These are phyloP conservation scores for Nakaseomyces nivariensis DNA, from an alignment of 1,139 yeast species.

Conservation along the genomic window DNA sequence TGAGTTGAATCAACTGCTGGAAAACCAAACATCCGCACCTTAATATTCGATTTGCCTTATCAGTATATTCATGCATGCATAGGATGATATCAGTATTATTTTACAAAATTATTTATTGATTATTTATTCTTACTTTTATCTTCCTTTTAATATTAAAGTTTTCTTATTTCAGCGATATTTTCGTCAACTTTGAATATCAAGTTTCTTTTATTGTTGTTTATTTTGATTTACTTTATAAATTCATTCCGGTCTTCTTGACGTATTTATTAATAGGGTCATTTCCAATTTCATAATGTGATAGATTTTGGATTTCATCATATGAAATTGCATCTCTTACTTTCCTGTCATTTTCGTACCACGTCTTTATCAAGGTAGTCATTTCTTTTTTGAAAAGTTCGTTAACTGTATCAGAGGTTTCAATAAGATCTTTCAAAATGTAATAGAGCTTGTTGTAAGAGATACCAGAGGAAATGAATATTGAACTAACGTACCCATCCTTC, in stretches of 20 bases:
- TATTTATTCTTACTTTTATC: not conserved
- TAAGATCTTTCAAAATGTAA: constrained; percentile 53
- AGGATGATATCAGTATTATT: not conserved
- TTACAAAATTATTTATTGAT: not conserved
- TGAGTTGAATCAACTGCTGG: constrained; percentile 10
- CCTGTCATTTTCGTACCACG: constrained; percentile 58
- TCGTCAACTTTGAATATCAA: no score
- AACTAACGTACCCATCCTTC: constrained; percentile 47
- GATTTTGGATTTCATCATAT: constrained; percentile 21
- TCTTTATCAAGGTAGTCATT: constrained; percentile 51
- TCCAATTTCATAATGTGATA: constrained; percentile 23
- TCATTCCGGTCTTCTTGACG: constrained; percentile 23
- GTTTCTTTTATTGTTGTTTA: no score
- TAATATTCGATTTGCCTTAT: no score
- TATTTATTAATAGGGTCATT: constrained; percentile 29
- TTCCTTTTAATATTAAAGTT: not conserved
- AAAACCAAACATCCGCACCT: not conserved
- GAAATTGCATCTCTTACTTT: constrained; percentile 47
- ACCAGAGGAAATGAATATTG: constrained; percentile 70
- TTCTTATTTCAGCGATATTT: not conserved
- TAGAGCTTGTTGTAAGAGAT: constrained; percentile 62
- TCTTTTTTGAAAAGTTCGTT: constrained; percentile 40
- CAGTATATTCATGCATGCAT: not conserved
- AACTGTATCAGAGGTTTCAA: constrained; percentile 53
- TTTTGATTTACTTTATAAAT: not conserved